phyloP scores from a whole-genome alignment of 768 basidiomycete genomes.

The Saitozyma sp. region DNA sequence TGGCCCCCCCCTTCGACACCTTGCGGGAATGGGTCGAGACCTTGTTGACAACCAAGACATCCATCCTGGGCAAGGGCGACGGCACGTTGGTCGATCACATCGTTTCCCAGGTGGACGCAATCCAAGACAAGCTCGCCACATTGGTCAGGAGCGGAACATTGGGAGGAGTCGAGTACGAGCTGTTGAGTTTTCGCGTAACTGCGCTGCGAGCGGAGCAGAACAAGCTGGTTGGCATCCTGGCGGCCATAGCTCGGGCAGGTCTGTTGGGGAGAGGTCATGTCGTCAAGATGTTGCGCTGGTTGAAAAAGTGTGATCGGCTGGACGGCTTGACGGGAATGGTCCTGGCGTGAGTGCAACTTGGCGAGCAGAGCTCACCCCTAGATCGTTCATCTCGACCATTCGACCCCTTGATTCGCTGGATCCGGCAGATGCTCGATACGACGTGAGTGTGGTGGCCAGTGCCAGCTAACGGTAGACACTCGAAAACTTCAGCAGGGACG shows the following conservation, averaged over 20 bases:
- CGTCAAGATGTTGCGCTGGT: slow-evolving; percentile 39
- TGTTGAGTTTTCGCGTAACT: slow-evolving; percentile 28
- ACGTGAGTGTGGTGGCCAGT: slow-evolving; percentile 12
- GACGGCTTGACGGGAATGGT: slow-evolving; percentile 32
- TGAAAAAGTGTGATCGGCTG: slow-evolving; percentile 34
- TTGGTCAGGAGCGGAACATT: slow-evolving; percentile 17
- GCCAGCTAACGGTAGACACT: slow-evolving; percentile 10
- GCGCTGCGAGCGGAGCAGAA: slow-evolving; percentile 37
- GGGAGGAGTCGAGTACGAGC: slow-evolving; percentile 26
- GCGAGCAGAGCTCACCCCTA: slow-evolving; percentile 4
- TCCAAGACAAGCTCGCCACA: slow-evolving; percentile 19
- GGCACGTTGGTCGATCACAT: slow-evolving; percentile 40
- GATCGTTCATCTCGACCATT: slow-evolving; percentile 25
- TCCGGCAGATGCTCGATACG: slow-evolving; percentile 22
- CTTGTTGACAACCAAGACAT: slow-evolving; percentile 18
- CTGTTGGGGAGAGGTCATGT: slow-evolving; percentile 40
- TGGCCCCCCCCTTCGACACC: slow-evolving; percentile 23
- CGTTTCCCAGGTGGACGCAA: slow-evolving; percentile 33
- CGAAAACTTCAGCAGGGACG: slow-evolving; percentile 35
- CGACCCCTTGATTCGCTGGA: slow-evolving; percentile 28
- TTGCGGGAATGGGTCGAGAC: slow-evolving; percentile 31
- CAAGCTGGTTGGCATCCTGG: slow-evolving; percentile 32
- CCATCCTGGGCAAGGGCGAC: slow-evolving; percentile 31
- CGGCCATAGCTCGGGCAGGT: slow-evolving; percentile 26
- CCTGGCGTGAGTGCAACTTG: slow-evolving; percentile 20